Conservation (phyloP, 106 monocot species). For the Phalaenopsis equestris region DNA sequence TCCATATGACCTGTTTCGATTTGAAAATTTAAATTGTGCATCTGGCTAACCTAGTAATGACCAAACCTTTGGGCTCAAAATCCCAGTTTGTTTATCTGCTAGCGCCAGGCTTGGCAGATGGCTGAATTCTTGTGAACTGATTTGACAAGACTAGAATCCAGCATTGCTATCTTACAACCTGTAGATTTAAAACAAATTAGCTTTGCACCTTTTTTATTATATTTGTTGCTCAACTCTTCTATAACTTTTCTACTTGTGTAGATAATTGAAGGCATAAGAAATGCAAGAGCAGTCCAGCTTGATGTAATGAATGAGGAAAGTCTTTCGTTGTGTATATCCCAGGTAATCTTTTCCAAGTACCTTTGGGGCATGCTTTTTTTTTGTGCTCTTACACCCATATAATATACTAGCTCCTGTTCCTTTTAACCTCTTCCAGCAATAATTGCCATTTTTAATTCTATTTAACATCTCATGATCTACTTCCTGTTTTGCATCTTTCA, state of each 20-base stretch:
- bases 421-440: background rate
- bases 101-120: background rate
- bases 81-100: background rate
- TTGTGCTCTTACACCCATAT: background rate
- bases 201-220: background rate
- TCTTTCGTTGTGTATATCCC: constrained; percentile 52
- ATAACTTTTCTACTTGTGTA: constrained; percentile 23
- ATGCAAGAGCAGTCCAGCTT: constrained; percentile 78
- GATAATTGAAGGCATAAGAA: constrained; percentile 77
- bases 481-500: background rate
- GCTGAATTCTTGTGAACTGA: background rate
- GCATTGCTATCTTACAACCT: background rate
- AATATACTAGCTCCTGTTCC: background rate
- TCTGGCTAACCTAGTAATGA: background rate
- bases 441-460: background rate
- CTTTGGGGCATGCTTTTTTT: background rate
- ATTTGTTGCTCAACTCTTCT: background rate
- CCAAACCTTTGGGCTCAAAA: background rate
- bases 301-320: constrained; percentile 61
- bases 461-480: background rate
- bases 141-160: background rate
- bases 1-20: background rate
- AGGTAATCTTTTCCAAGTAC: constrained; percentile 27
- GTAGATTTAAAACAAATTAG: background rate
- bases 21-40: background rate